These are phyloP conservation scores for Tolypocladium guangdongense DNA, from an alignment of 2,329 filamentous ascomycete genomes.

Conservation along the genomic window DNA sequence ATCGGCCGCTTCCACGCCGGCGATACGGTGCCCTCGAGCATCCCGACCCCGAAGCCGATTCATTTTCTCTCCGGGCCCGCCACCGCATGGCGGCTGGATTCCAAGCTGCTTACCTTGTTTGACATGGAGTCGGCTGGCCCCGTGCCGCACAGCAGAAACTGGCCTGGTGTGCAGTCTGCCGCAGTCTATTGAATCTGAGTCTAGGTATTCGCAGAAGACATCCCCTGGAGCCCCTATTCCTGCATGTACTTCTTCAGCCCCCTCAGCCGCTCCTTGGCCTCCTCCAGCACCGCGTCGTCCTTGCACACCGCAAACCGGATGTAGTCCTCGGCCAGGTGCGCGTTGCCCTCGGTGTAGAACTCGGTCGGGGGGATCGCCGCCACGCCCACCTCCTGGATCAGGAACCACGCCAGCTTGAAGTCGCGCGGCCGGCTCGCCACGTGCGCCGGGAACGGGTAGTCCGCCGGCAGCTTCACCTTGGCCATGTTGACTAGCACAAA, in stretches of 20 bases:
- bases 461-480: conserved; percentile 71
- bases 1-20: conserved; percentile 17
- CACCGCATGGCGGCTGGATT: background rate
- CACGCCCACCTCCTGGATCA: conserved; percentile 92
- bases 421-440: conserved; percentile 80
- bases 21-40: background rate
- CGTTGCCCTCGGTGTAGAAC: conserved; percentile 83
- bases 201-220: background rate
- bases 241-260: conserved; percentile 62
- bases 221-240: conserved; percentile 5
- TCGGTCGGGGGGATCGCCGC: conserved; percentile 94
- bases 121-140: background rate
- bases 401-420: conserved; percentile 91
- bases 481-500: conserved; percentile 92
- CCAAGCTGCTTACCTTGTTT: too few species aligned
- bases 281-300: conserved; percentile 72
- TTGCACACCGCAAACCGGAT: conserved; percentile 95
- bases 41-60: background rate
- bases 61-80: background rate
- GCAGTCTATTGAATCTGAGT: background rate
- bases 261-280: conserved; percentile 64
- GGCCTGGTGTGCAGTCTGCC: background rate
- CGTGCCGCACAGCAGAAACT: background rate
- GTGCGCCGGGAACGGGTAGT: conserved; percentile 82
- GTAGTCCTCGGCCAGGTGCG: conserved; percentile 83